Conservation (phyloP, 2,329 filamentous ascomycete species). For the Emergomyces pasteurianus region DNA sequence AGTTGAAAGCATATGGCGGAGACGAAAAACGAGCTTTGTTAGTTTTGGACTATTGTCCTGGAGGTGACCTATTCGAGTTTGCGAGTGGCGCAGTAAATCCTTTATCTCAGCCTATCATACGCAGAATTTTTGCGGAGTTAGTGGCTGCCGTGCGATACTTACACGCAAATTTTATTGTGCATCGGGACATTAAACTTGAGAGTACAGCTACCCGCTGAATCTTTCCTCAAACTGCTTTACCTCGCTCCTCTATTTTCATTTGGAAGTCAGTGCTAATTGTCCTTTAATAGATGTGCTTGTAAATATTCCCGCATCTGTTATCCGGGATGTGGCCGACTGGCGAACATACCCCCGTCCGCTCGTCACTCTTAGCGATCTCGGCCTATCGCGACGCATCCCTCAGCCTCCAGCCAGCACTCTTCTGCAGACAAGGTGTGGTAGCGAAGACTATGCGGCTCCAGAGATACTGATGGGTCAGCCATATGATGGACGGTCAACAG, state of each 20-base stretch:
- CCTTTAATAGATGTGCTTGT: conserved; percentile 65
- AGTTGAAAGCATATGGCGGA: conserved; percentile 83
- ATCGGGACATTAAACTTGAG: conserved; percentile 96
- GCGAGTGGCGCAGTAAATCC: conserved; percentile 60
- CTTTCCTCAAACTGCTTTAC: conserved; percentile 1
- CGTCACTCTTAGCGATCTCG: conserved; percentile 81
- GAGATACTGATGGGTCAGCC: conserved; percentile 92
- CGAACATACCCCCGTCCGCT: conserved; percentile 67
- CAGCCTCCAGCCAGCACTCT: conserved; percentile 63
- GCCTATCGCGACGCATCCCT: conserved; percentile 73
- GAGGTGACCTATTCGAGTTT: conserved; percentile 89
- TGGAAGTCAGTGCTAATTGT: conserved; percentile 10
- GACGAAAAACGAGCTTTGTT: conserved; percentile 70
- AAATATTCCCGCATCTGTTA: conserved; percentile 59
- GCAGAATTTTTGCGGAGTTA: conserved; percentile 81
- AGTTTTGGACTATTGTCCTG: conserved; percentile 82
- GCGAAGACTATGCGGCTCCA: conserved; percentile 92
- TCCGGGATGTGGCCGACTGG: conserved; percentile 59
- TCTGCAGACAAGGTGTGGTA: conserved; percentile 86
- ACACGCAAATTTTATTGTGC: conserved; percentile 75
- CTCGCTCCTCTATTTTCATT: neutral
- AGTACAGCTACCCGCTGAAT: conserved; percentile 41
- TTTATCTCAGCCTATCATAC: conserved; percentile 41
- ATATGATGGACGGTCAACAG: conserved; percentile 83
- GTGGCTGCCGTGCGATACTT: conserved; percentile 77